Evolutionary conservation across 2,329 filamentous ascomycete species (phyloP), one percentile per base, ranked within the genome.

Genomic region (Epichloe aotearoae): DNA sequence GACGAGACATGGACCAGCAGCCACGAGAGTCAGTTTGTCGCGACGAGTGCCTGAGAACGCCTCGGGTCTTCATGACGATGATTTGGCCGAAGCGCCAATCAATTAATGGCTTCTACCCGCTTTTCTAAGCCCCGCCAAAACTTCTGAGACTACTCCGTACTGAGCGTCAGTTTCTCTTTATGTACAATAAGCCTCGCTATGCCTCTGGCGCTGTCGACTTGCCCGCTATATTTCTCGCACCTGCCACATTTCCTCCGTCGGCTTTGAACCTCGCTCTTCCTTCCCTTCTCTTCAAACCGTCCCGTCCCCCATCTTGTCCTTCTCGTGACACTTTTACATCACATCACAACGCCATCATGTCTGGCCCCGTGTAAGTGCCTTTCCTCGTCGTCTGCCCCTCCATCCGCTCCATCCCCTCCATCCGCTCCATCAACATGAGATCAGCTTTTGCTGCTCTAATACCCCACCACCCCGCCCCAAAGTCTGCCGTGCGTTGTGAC

Each of bases 361-460:
- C 78, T 75, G 76, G 77, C 68, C 69, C 80, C 70, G 79, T 81
- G 80, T 84, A 79, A 83, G 80, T 82, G 50, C 39, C 17, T 45
- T 50, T 33, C 47, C 49, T 48, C 39, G 14, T 49, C 48, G 33
- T 51, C 46, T 56, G 57, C 56, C 50, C 51, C 53, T 59, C 58
- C 57, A 51, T 53, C 54, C 36, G 6, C 36, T 38, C 34, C n/a
- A 19, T 46, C 34, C 14, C 49, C 3, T 15, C 36, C 26, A 10
- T 38, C 45, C 45, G 36, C 34, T 39, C 45, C 36, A 23, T 39
- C 14, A 19, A 5, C 45, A 30, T 47, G 36, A 39, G 34, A 34
- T 42, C 37, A 47, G 46, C 48, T 37, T 26, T 43, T 46, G 43
- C 47, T 52, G 52, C 42, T 54, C 59, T 65, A n/a, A n/a, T n/a